These are phyloP conservation scores for Raffaelea arxii DNA, from an alignment of 2,329 filamentous ascomycete species.

Conservation along the genomic window DNA sequence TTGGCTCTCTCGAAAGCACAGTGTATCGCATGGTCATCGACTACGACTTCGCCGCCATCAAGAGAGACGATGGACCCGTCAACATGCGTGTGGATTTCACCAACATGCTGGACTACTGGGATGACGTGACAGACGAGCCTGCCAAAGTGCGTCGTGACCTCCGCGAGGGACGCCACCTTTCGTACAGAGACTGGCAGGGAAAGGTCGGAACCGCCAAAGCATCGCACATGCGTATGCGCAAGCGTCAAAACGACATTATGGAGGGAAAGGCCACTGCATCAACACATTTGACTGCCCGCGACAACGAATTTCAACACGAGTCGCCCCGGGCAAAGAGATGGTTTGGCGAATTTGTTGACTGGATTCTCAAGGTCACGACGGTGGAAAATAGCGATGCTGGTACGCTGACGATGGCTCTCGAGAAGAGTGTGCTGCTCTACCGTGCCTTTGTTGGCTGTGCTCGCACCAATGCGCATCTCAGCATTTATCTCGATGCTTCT, in stretches of 20 bases:
- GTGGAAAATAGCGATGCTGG: not conserved
- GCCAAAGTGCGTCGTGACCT: not conserved
- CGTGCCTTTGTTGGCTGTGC: not conserved
- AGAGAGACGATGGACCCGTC: slow-evolving; percentile 1
- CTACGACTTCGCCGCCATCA: slow-evolving; percentile 1
- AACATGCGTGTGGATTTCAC: slow-evolving; percentile 1
- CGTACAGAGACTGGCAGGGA: not conserved
- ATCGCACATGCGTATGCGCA: not conserved
- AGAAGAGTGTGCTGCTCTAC: not conserved
- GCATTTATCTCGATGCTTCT: not conserved
- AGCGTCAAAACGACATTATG: not conserved
- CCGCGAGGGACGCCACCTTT: not conserved
- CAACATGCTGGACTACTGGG: not conserved
- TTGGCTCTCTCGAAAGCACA: not conserved
- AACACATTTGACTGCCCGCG: not conserved
- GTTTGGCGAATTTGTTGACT: not conserved
- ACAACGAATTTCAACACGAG: not conserved
- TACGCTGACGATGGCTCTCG: not conserved
- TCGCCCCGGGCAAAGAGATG: not conserved
- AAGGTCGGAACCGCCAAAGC: not conserved
- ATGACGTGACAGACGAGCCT: not conserved
- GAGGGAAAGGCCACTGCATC: not conserved
- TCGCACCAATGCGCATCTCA: not conserved
- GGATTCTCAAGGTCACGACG: not conserved
- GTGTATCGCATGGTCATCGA: not conserved